Conservation (phyloP, 768 basidiomycete genomes). For the Boletus fagicola region DNA sequence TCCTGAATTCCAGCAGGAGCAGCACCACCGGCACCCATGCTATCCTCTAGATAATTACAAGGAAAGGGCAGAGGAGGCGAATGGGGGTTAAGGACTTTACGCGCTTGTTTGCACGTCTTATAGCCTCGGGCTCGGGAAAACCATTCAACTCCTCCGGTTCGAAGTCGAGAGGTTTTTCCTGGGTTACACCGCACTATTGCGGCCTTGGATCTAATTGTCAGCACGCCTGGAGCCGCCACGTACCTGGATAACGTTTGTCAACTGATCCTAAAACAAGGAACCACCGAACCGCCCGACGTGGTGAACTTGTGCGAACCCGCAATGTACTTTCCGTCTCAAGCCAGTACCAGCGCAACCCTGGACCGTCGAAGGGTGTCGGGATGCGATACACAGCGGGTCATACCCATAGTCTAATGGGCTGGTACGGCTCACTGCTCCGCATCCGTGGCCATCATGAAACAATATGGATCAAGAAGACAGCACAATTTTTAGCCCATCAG, state of each 20-base stretch:
- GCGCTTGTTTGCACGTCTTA: conserved; percentile 1
- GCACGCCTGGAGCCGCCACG: neutral
- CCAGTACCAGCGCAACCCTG: neutral
- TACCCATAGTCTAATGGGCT: neutral
- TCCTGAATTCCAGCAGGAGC: conserved; percentile 26
- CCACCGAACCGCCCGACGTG: neutral
- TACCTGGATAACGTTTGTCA: neutral
- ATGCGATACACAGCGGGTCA: neutral
- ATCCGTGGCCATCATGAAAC: neutral
- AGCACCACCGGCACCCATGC: conserved; percentile 57
- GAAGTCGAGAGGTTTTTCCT: conserved; percentile 19
- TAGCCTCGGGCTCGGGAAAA: conserved; percentile 12
- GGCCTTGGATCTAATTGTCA: neutral
- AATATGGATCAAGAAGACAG: neutral
- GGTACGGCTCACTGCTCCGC: neutral
- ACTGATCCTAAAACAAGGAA: neutral
- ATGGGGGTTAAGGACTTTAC: conserved; percentile 20
- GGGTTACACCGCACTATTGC: conserved; percentile 16
- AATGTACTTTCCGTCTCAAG: neutral
- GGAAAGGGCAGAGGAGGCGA: conserved; percentile 3
- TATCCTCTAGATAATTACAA: conserved; percentile 3
- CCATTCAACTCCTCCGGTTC: neutral
- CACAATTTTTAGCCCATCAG: neutral
- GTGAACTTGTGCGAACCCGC: neutral
- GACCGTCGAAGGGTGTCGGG: neutral